Conservation (phyloP, 2,329 filamentous ascomycete genomes). For the Pyrenochaeta sp. region DNA sequence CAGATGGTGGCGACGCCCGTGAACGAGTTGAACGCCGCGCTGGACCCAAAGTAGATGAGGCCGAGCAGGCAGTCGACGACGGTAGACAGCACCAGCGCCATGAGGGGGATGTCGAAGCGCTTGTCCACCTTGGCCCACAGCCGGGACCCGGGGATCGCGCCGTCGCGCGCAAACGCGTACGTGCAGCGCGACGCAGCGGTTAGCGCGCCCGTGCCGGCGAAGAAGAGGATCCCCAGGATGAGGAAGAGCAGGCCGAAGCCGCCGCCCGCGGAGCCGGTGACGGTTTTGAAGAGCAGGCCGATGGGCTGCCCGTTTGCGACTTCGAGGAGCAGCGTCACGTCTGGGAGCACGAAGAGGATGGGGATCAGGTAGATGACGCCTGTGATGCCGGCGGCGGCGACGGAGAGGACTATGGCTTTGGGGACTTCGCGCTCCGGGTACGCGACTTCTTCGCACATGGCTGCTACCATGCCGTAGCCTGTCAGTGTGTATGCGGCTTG, state of each 20-base stretch:
- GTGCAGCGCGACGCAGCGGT: slow-evolving; percentile 78
- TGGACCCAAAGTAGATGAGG: slow-evolving; percentile 80
- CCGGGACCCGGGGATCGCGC: slow-evolving; percentile 73
- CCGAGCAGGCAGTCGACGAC: slow-evolving; percentile 74
- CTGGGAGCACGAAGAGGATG: slow-evolving; percentile 77
- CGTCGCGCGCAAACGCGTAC: slow-evolving; percentile 78
- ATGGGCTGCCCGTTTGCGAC: slow-evolving; percentile 79
- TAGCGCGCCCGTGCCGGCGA: slow-evolving; percentile 76
- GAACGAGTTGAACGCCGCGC: slow-evolving; percentile 80
- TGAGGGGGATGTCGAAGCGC: slow-evolving; percentile 72
- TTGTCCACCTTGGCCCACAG: slow-evolving; percentile 72
- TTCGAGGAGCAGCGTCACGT: slow-evolving; percentile 67
- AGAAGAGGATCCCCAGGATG: slow-evolving; percentile 77
- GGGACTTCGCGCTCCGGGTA: slow-evolving; percentile 73
- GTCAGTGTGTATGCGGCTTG: slow-evolving; percentile 70
- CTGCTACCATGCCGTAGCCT: slow-evolving; percentile 74
- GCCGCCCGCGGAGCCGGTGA: slow-evolving; percentile 74
- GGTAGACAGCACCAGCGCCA: slow-evolving; percentile 72
- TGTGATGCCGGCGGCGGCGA: slow-evolving; percentile 71
- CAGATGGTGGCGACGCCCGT: slow-evolving; percentile 83
- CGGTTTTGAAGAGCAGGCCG: slow-evolving; percentile 76
- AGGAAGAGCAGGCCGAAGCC: slow-evolving; percentile 79
- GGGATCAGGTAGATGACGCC: slow-evolving; percentile 74
- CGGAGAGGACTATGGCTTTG: slow-evolving; percentile 73
- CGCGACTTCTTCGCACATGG: slow-evolving; percentile 77